Conservation (phyloP, 108 stramenopile species). For the Pseudonitzschia delicatissima region DNA sequence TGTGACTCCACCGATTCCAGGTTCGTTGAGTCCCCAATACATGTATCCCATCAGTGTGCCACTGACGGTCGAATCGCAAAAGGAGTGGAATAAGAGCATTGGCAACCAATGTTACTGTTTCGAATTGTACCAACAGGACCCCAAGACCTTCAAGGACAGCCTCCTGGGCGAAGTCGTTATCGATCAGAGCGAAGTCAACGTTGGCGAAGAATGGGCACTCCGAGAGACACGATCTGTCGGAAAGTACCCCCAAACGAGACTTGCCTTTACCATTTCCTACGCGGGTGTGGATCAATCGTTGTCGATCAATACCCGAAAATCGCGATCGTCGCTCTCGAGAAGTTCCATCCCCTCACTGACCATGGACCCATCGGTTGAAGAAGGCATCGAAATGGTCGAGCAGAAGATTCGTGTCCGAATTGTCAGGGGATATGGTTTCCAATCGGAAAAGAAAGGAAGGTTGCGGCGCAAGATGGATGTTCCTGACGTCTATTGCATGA, state of each 20-base stretch:
- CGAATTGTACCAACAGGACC: neutral
- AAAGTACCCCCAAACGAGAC: neutral
- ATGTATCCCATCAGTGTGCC: constrained; percentile 18
- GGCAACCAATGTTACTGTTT: neutral
- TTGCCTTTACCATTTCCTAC: neutral
- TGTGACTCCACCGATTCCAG: constrained; percentile 33
- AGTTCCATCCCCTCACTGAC: no score
- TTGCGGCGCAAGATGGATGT: constrained; percentile 1
- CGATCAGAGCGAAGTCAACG: neutral
- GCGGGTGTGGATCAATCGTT: neutral
- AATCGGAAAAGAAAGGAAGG: neutral
- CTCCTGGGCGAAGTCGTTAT: neutral
- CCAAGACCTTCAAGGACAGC: neutral
- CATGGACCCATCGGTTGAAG: no score
- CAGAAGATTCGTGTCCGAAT: neutral
- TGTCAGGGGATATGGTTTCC: neutral
- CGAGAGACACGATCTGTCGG: neutral
- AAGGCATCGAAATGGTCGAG: neutral
- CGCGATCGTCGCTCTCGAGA: no score
- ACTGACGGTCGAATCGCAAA: neutral
- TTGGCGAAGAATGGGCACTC: neutral
- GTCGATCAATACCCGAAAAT: neutral
- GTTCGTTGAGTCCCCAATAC: constrained; percentile 49
- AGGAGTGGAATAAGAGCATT: neutral
- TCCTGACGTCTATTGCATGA: constrained; percentile 2